Percentiles rank a stretch among this genome's conserved stretches.
These are phyloP conservation scores for Talinum fruticosum DNA, from an alignment of 148 eudicot genomes.

Conservation along the genomic window DNA sequence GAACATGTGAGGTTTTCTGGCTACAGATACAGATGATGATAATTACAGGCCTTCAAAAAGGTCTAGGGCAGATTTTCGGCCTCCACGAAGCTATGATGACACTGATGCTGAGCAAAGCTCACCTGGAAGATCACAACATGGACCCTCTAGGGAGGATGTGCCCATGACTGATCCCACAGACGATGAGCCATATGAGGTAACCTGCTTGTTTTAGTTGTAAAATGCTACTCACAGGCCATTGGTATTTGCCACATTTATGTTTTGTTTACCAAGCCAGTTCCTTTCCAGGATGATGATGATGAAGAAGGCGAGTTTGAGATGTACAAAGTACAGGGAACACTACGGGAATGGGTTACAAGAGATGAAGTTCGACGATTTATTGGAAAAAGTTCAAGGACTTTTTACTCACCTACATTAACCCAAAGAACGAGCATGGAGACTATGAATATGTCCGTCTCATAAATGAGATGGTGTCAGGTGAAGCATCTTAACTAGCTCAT, in stretches of 20 bases:
- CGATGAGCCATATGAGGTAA: constrained; percentile 72
- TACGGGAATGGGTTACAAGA: constrained; percentile 97
- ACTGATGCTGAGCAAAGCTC: constrained; percentile 84
- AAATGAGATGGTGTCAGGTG: constrained; percentile 95
- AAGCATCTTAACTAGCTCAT: not conserved
- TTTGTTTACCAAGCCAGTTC: not conserved
- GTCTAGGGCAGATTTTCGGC: constrained; percentile 55
- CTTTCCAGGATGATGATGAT: constrained; percentile 70
- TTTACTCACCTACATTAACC: constrained; percentile 62
- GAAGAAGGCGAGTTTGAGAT: constrained; percentile 84
- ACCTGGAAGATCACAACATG: constrained; percentile 75
- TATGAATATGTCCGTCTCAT: constrained; percentile 67
- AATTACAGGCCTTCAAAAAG: constrained; percentile 77
- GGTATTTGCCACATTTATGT: not conserved
- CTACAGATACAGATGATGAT: constrained; percentile 86
- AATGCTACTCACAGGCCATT: not conserved
- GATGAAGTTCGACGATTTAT: constrained; percentile 97
- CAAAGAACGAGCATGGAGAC: constrained; percentile 62
- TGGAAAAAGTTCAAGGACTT: constrained; percentile 85
- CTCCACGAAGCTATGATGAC: constrained; percentile 62
- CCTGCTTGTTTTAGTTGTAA: not conserved
- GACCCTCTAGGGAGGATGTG: constrained; percentile 63
- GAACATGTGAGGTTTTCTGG: not conserved
- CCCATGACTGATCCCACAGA: constrained; percentile 86
- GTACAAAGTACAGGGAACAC: constrained; percentile 90